Evolutionary conservation across 2,329 filamentous ascomycete species (phyloP).

Genomic region (Exophiala spinifera): DNA sequence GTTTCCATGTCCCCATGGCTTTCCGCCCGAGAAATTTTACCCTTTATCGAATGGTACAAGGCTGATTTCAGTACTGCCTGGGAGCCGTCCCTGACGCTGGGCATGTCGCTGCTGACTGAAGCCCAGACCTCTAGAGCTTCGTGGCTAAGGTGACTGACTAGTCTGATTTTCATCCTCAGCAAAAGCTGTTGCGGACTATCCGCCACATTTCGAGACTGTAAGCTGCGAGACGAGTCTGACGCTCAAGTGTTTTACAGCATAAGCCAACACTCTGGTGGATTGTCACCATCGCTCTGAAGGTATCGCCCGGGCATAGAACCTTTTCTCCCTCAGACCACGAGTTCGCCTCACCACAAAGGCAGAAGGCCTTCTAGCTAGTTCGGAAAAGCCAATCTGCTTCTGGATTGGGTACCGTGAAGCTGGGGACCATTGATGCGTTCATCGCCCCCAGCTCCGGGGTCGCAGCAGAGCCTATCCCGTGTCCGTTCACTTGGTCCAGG

Average conservation of each 20-base stretch:
- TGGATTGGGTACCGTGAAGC: constrained; percentile 46
- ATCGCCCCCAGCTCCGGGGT: constrained; percentile 20
- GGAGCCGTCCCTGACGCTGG: background rate
- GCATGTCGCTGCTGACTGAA: constrained; percentile 1
- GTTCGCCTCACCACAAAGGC: background rate
- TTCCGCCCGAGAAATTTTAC: background rate
- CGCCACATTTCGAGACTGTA: too few relatives aligned
- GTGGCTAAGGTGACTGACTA: background rate
- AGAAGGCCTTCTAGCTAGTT: constrained; percentile 9
- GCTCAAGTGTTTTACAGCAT: too few relatives aligned
- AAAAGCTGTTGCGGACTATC: too few relatives aligned
- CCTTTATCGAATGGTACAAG: constrained; percentile 15
- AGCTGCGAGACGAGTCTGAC: too few relatives aligned
- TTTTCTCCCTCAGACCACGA: background rate
- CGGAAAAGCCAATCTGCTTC: constrained; percentile 44
- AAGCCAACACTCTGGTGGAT: too few relatives aligned
- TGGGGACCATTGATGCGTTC: constrained; percentile 46
- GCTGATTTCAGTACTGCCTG: constrained; percentile 14
- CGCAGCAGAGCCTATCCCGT: constrained; percentile 12
- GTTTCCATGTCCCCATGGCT: background rate
- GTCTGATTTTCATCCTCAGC: too few relatives aligned
- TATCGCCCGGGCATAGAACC: background rate
- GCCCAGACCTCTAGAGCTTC: background rate
- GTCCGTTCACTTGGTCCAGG: constrained; percentile 11
- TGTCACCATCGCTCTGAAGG: too few relatives aligned